Conservation (phyloP, 371 early-diverging fungal species). For the Mortierella sp. region DNA sequence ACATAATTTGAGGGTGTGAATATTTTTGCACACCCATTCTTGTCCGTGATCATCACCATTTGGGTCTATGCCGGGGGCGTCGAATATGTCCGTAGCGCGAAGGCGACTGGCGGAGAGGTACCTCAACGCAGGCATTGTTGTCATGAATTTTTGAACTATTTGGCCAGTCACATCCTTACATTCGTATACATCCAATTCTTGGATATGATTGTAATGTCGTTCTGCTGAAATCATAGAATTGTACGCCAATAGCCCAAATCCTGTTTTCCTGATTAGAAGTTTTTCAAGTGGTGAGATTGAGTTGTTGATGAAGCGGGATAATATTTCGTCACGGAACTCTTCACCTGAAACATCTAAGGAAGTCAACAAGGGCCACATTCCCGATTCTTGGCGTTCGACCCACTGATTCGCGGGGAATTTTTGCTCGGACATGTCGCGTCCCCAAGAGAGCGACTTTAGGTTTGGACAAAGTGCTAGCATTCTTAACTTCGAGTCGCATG, state of each 20-base stretch:
- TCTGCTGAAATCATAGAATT: neutral
- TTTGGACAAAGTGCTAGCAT: neutral
- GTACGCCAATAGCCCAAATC: neutral
- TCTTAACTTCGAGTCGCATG: neutral
- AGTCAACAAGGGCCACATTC: neutral
- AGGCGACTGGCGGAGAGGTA: neutral
- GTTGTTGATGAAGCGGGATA: neutral
- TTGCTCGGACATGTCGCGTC: neutral
- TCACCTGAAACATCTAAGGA: neutral
- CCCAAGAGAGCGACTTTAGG: neutral
- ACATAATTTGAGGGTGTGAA: neutral
- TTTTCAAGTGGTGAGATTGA: neutral
- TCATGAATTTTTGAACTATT: neutral
- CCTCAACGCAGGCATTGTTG: neutral
- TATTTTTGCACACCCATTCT: neutral
- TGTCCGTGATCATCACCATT: neutral
- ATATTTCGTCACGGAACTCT: neutral
- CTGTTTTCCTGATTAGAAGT: neutral
- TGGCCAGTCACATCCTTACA: neutral
- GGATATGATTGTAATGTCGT: slow-evolving; percentile 1
- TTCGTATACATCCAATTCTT: neutral
- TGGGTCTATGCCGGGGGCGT: neutral
- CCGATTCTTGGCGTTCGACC: neutral
- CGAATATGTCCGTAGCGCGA: neutral
- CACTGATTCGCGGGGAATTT: neutral